Evolutionary conservation across 257 asterid species (phyloP).

Genomic region (Eustoma russellianum): DNA sequence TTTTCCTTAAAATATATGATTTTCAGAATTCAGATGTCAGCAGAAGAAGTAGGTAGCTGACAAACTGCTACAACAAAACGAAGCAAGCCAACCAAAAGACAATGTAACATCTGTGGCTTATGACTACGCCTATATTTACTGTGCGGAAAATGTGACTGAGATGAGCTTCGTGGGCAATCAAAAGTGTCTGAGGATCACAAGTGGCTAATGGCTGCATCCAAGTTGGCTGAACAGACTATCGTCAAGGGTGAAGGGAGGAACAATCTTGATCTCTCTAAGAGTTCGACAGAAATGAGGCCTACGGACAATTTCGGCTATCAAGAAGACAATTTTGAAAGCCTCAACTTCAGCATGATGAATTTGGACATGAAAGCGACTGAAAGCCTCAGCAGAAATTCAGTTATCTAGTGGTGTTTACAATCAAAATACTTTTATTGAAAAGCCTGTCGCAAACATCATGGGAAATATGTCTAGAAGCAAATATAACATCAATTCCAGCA

Average conservation of each 20-base stretch:
- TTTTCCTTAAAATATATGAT: too few species aligned
- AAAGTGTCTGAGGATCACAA: slow-evolving; percentile 76
- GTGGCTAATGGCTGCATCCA: slow-evolving; percentile 80
- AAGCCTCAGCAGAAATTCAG: slow-evolving; percentile 33
- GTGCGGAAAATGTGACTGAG: too few species aligned
- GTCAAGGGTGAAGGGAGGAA: slow-evolving; percentile 62
- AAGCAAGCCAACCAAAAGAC: too few species aligned
- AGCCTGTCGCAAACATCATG: slow-evolving; percentile 30
- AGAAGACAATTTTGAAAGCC: slow-evolving; percentile 72
- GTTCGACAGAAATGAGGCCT: slow-evolving; percentile 45
- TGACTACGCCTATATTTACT: too few species aligned
- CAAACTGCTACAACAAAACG: too few species aligned
- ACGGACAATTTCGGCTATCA: slow-evolving; percentile 51
- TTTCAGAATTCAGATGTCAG: too few species aligned
- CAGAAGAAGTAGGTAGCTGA: too few species aligned
- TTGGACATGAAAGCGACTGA: slow-evolving; percentile 56
- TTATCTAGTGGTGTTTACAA: slow-evolving; percentile 40
- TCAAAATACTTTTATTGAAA: slow-evolving; percentile 53
- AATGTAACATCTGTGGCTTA: too few species aligned
- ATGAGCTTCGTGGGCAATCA: slow-evolving; percentile 89
- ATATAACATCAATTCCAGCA: slow-evolving; percentile 27
- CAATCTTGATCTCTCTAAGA: slow-evolving; percentile 78
- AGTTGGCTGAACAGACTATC: slow-evolving; percentile 79
- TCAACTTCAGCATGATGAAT: slow-evolving; percentile 64
- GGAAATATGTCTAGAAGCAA: slow-evolving; percentile 50